Percentiles rank a stretch among this genome's conserved stretches.
Evolutionary conservation across 148 eudicot species (phyloP).

Genomic region (Fagopyrum tataricum): DNA sequence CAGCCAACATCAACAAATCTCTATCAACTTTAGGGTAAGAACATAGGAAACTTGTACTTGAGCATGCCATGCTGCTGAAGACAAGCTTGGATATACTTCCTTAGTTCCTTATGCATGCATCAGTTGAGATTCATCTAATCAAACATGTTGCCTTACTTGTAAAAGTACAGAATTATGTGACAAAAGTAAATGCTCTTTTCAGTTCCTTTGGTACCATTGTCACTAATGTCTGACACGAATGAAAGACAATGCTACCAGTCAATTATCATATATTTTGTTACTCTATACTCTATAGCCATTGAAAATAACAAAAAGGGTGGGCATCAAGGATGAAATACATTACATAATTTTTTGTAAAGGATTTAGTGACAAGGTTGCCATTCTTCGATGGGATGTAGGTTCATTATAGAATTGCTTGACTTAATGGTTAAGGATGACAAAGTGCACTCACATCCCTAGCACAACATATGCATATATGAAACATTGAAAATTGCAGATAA

Average conservation of each 20-base stretch:
- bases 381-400: not conserved
- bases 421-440: not conserved
- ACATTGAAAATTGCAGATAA: not conserved
- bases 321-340: slow-evolving; percentile 2
- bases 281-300: not conserved
- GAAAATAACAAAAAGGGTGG: not conserved
- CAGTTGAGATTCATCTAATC: not conserved
- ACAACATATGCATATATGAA: not conserved
- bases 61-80: not conserved
- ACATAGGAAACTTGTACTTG: not conserved
- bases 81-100: not conserved
- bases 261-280: not conserved
- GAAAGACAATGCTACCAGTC: not conserved
- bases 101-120: not conserved
- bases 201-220: not conserved
- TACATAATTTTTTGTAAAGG: not conserved
- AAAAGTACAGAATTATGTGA: not conserved
- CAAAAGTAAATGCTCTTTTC: not conserved
- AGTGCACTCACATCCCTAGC: not conserved
- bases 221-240: not conserved
- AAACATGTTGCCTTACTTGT: not conserved
- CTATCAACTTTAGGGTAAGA: slow-evolving; percentile 63
- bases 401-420: not conserved
- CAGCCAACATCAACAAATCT: slow-evolving; percentile 63
- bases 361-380: not conserved